Evolutionary conservation across 345 rosid species (phyloP).

Genomic region (Sisymbrium altissimum): DNA sequence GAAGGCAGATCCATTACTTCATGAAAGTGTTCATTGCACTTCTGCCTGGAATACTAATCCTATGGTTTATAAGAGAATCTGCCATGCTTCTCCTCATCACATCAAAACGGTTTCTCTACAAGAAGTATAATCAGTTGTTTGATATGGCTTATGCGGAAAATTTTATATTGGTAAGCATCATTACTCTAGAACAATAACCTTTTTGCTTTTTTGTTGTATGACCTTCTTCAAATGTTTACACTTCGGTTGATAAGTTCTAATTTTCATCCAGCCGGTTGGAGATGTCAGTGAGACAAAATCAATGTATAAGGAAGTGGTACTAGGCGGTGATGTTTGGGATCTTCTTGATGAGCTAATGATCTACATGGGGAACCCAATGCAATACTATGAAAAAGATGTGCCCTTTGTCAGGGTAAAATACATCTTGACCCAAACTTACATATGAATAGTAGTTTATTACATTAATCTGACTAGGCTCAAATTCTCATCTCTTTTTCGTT

Average conservation of each 20-base stretch:
- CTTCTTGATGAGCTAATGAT: conserved; percentile 95
- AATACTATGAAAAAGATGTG: conserved; percentile 80
- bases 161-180: conserved; percentile 70
- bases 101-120: conserved; percentile 78
- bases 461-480: conserved; percentile 4
- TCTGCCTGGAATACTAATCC: conserved; percentile 73
- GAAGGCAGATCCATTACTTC: conserved; percentile 82
- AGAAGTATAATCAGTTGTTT: conserved; percentile 80
- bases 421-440: conserved; percentile 8
- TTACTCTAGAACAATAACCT: neutral
- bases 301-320: conserved; percentile 86
- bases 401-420: conserved; percentile 82
- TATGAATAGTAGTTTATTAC: neutral
- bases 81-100: conserved; percentile 79
- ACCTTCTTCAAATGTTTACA: conserved; percentile 17
- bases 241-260: conserved; percentile 10
- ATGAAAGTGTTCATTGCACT: conserved; percentile 76
- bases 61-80: conserved; percentile 78
- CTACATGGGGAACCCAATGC: conserved; percentile 94
- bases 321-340: conserved; percentile 99
- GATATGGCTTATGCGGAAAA: conserved; percentile 95
- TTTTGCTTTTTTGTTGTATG: neutral
- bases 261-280: conserved; percentile 79
- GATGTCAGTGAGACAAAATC: conserved; percentile 83
- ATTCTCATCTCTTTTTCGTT: neutral